phyloP scores from a whole-genome alignment of 257 asterid species.

The Buddleja alternifolia region DNA sequence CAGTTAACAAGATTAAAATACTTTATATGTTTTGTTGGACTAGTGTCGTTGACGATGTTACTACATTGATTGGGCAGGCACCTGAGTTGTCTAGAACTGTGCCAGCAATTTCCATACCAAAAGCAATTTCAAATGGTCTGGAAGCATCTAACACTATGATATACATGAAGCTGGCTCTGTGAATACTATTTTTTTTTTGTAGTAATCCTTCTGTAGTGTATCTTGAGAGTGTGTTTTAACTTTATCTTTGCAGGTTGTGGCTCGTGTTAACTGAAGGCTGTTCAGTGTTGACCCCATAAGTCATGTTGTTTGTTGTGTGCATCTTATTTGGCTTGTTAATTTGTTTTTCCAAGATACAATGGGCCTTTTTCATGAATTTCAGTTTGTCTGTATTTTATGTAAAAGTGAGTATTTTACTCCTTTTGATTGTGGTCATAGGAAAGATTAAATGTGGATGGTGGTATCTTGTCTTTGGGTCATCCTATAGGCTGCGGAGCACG shows the following conservation, averaged over 20 bases:
- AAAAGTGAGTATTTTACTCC: not conserved
- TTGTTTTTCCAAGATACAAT: too few species aligned
- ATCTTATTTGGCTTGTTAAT: too few species aligned
- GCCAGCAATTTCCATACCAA: conserved; percentile 95
- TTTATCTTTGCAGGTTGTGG: conserved; percentile 71
- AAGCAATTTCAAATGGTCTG: conserved; percentile 78
- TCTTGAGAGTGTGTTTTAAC: conserved; percentile 17
- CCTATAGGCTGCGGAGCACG: conserved; percentile 97
- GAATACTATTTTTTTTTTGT: conserved; percentile 20
- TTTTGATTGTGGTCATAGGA: conserved; percentile 47
- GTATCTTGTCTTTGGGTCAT: conserved; percentile 93
- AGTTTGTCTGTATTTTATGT: not conserved
- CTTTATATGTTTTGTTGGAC: conserved; percentile 31
- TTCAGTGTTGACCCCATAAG: conserved; percentile 75
- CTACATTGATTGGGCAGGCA: conserved; percentile 60
- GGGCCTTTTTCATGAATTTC: not conserved
- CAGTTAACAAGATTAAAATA: too few species aligned
- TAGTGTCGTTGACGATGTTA: conserved; percentile 15
- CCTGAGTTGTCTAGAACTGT: conserved; percentile 92
- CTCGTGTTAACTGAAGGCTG: conserved; percentile 80
- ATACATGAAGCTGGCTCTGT: conserved; percentile 95
- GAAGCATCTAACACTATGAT: conserved; percentile 72
- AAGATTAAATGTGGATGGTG: conserved; percentile 79
- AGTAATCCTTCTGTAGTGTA: not conserved
- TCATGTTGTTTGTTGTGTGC: conserved; percentile 26